Conservation (phyloP, 1,284 basidiomycete species). For the Pseudozyma sp. region DNA sequence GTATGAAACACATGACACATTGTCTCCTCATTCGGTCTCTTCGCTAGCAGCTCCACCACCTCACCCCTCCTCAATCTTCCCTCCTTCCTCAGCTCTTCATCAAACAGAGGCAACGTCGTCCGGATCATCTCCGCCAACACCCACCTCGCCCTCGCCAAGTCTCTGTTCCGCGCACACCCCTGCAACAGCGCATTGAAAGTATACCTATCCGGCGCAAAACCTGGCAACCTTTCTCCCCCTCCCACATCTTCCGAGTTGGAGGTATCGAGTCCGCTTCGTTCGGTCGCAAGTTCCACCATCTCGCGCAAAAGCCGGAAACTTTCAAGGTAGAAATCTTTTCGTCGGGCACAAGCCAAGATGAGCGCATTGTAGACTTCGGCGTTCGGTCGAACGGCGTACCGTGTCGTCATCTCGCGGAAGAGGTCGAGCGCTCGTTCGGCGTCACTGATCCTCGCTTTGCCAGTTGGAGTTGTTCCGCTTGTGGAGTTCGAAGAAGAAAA, state of each 20-base stretch:
- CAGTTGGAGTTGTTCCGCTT: no score
- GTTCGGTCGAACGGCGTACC: slow-evolving; percentile 76
- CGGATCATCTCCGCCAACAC: slow-evolving; percentile 86
- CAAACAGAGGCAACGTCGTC: slow-evolving; percentile 52
- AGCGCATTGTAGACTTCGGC: slow-evolving; percentile 82
- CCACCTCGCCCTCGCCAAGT: slow-evolving; percentile 86
- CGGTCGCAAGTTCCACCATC: slow-evolving; percentile 77
- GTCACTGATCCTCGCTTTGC: slow-evolving; percentile 72
- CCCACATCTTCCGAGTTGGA: slow-evolving; percentile 71
- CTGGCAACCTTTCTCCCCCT: slow-evolving; percentile 57
- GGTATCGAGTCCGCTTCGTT: slow-evolving; percentile 77
- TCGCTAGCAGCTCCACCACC: slow-evolving; percentile 48
- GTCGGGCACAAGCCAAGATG: slow-evolving; percentile 78
- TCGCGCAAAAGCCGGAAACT: slow-evolving; percentile 72
- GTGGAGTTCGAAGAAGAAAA: no score
- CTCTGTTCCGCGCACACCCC: slow-evolving; percentile 86
- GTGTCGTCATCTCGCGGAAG: slow-evolving; percentile 87
- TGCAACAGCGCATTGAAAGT: slow-evolving; percentile 88
- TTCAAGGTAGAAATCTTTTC: slow-evolving; percentile 60
- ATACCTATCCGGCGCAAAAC: slow-evolving; percentile 75
- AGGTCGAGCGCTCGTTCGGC: slow-evolving; percentile 92
- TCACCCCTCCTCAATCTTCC: slow-evolving; percentile 34
- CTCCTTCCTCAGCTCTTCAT: slow-evolving; percentile 5
- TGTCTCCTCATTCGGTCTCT: slow-evolving; percentile 77
- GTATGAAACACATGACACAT: slow-evolving; percentile 88